Base-by-base conservation (phyloP, 116 monocot genomes). In the Zostera marina region DNA sequence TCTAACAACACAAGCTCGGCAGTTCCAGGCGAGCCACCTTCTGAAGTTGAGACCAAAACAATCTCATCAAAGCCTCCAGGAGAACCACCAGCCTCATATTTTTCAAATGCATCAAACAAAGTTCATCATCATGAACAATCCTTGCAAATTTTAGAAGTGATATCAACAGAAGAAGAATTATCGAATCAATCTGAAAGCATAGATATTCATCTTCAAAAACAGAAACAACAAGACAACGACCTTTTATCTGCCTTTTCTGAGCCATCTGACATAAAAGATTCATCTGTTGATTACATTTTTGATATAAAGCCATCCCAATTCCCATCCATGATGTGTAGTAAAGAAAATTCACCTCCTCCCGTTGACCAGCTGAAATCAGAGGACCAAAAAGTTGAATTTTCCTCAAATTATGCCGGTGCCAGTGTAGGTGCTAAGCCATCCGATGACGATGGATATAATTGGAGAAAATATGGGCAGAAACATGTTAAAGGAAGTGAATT, bases 381-480 rank as follows among this genome's bases (percentile, higher is more conserved):
- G 57, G 64, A 26, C 22, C 76, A 65, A 48, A 74, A 73, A 60
- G 79, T 52, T 59, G 82, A 85, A 3, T 44, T 64, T 8, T 74
- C 0, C 32, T 32, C 32, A 5, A 32, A 74, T 47, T 81, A 72
- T 0, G 22, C 39, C 2, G 47, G 58, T 21, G 47, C 61, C 60
- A 41, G 66, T n/a, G 48, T 23, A 44, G n/a, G n/a, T n/a, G n/a
- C n/a, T n/a, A n/a, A n/a, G n/a, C 60, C 49, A 60, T 52, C 68
- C 26, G 60, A 67, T 26, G 85, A 81, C 65, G 78, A 76, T 70
- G 75, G 85, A 9, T 85, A 75, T 54, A 85, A 70, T 47, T 85
- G 85, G 85, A 72, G 81, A 49, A 85, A 85, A 49, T 85, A 81
- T 62, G 81, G 85, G 8, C 81, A 85, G 38, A 85, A 85, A 38